phyloP scores from a whole-genome alignment of 768 basidiomycete species.

The Trametes punicea region DNA sequence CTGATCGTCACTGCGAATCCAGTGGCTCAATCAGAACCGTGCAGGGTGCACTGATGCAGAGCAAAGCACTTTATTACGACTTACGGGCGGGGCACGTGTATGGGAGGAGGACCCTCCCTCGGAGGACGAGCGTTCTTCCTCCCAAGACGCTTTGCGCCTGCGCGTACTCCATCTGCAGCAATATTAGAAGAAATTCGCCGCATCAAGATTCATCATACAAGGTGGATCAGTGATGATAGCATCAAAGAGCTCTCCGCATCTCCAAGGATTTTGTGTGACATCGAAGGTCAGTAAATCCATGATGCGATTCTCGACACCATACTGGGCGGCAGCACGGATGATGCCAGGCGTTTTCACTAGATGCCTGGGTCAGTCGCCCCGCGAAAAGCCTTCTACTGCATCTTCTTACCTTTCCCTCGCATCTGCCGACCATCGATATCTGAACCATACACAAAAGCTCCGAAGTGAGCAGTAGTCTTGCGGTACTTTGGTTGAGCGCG shows the following conservation, averaged over 20 bases:
- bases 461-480: slow-evolving; percentile 85
- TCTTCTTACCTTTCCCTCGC: slow-evolving; percentile 75
- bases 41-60: background rate
- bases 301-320: slow-evolving; percentile 69
- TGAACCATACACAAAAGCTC: slow-evolving; percentile 82
- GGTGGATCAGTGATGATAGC: slow-evolving; percentile 95
- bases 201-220: slow-evolving; percentile 50
- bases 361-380: background rate
- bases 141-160: slow-evolving; percentile 80
- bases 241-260: slow-evolving; percentile 87
- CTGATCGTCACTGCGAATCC: slow-evolving; percentile 44
- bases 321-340: slow-evolving; percentile 77
- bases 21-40: background rate
- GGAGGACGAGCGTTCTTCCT: slow-evolving; percentile 48
- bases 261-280: slow-evolving; percentile 85
- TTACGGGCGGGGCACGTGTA: slow-evolving; percentile 36
- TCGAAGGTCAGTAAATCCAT: slow-evolving; percentile 91
- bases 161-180: slow-evolving; percentile 79
- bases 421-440: slow-evolving; percentile 98
- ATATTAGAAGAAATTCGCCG: background rate
- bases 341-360: slow-evolving; percentile 60
- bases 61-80: too few relatives aligned
- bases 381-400: background rate
- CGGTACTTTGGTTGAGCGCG: background rate
- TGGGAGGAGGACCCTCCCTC: slow-evolving; percentile 33